Conservation (phyloP, 805 yeast genomes). For the Candida arabinofermentans region DNA sequence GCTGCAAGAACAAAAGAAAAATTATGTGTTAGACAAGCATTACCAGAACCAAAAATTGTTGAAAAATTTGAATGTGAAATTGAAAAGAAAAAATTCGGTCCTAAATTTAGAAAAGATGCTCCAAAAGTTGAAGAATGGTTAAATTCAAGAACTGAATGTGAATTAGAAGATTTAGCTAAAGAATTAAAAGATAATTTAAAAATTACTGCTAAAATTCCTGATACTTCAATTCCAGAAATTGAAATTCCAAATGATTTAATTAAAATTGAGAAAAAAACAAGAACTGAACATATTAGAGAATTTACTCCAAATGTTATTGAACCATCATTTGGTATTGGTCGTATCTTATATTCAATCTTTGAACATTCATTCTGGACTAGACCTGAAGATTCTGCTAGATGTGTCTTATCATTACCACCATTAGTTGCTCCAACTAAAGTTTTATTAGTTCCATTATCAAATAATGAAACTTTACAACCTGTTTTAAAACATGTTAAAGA, state of each 20-base stretch:
- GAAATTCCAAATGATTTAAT: conserved; percentile 70
- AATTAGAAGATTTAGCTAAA: conserved; percentile 69
- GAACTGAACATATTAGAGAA: conserved; percentile 89
- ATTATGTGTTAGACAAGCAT: conserved; percentile 86
- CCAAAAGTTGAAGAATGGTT: conserved; percentile 86
- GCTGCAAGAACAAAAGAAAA: conserved; percentile 93
- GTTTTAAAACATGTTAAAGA: conserved; percentile 65
- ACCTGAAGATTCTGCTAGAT: conserved; percentile 84
- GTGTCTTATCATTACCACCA: conserved; percentile 86
- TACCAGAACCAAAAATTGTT: conserved; percentile 78
- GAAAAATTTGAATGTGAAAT: conserved; percentile 82
- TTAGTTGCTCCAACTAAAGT: conserved; percentile 97
- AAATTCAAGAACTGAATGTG: conserved; percentile 72
- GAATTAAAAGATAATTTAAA: conserved; percentile 62
- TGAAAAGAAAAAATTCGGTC: conserved; percentile 96
- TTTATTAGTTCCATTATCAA: conserved; percentile 87
- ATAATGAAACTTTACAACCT: conserved; percentile 75
- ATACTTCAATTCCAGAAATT: conserved; percentile 49
- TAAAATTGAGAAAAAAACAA: conserved; percentile 70
- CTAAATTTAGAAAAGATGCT: conserved; percentile 95
- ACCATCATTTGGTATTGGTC: conserved; percentile 99
- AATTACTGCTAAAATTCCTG: conserved; percentile 65
- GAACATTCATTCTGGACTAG: conserved; percentile 96
- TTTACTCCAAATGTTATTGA: conserved; percentile 96
- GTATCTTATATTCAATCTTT: conserved; percentile 87